Evolutionary conservation across 1,284 basidiomycete genomes (phyloP), one percentile per base, ranked within the genome.

Genomic region (Austroboletus novae-zelandiae): DNA sequence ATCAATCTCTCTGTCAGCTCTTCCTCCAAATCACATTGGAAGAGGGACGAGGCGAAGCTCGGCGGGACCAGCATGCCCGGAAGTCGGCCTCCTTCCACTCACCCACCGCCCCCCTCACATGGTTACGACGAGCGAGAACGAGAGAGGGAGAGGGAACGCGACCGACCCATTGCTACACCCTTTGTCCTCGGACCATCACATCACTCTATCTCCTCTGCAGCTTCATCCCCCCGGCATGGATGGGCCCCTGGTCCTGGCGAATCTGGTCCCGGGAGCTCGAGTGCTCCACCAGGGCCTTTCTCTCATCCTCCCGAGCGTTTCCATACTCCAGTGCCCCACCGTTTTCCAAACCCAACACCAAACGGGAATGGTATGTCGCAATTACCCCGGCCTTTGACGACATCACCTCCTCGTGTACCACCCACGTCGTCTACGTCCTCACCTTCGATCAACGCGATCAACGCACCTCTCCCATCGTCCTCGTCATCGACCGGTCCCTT

Each of bases 181-280:
- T 67, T 67, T 44, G 68, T 66, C 13, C 62, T 67, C 9, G 67
- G 53, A 2, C 67, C 65, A n/a, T 69, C 68, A 10, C 68, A 69
- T 40, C 62, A 59, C 45, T 45, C 47, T 23, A 53, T 65, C 27
- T 47, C 54, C 20, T 64, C 66, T 11, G 29, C 54, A 18, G 42
- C 51, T 1, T 69, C 65, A 20, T 66, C 64, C 2, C 67, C 64
- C 0, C 61, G 64, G 25, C 66, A 62, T 27, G 55, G 52, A 14
- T 69, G 67, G 64, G 48, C 54, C 6, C 56, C 65, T 1, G 48
- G 60, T 32, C 52, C 65, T 30, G 53, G 60, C 29, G 61, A 60
- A 27, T 34, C 57, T 3, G 62, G 58, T 3, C 54, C 53, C 1
- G 29, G 43, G 29, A 45, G 13, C 25, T 49, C 62, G 32, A 59